Evolutionary conservation across 140 eudicot genomes (phyloP), one percentile per base, ranked within the genome.

Genomic region (Bidens hawaiensis): DNA sequence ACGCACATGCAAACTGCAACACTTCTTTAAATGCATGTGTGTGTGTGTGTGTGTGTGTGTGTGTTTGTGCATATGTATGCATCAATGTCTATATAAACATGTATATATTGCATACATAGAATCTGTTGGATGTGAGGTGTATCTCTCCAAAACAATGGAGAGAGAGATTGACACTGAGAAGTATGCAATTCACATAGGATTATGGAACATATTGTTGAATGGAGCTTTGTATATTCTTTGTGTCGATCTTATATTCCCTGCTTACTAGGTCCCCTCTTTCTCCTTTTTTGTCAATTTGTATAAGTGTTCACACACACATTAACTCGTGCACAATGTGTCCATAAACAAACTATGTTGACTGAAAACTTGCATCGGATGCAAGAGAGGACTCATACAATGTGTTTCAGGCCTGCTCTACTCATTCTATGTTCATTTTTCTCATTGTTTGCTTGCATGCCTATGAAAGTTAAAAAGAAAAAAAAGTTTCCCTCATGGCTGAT

Each of bases 281-380:
- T 64, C 30, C 11, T 2, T 28, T 27, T 48, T 65, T 33, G 31
- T 22, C 12, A 15, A 40, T 40, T 7, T 54, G 33, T 41, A 54
- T 67, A 67, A 40, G 41, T 18, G 45, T 53, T 40, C 11, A 16
- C 54, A 17, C 51, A 17, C 64, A 40, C 36, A 60, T 60, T 16
- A 45, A n/a, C 21, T 11, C 27, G 23, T 25, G 68, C 25, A 43
- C 42, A 25, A 4, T 14, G 26, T 62, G 57, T 19, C 14, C 66
- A 38, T 3, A 43, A 16, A 45, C 15, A 15, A 26, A 46, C n/a
- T 16, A 2, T 9, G 26, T 21, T 27, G 33, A 46, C 11, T 28
- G 59, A 12, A 64, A 22, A 28, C 31, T 64, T 64, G 69, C 69
- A 45, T 27, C 47, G 34, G 59, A 64, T 64, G 30, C 58, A 17